A percentile compares a stretch with the other conserved stretches of the same genome.
phyloP scores from a whole-genome alignment of 75 land plant genomes.

The Cunninghamia lanceolata region DNA sequence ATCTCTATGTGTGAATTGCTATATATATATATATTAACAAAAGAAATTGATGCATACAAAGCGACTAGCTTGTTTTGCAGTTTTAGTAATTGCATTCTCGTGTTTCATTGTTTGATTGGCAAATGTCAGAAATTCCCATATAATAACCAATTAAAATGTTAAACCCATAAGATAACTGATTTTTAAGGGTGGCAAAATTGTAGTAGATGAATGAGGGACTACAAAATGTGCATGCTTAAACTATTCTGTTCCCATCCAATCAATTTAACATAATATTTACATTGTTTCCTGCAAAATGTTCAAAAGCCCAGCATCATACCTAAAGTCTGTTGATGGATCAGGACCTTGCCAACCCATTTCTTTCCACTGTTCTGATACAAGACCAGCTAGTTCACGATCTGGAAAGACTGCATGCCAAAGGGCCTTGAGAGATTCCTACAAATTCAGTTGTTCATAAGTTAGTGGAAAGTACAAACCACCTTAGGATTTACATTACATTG shows the following conservation, averaged over 20 bases:
- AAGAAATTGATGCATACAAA: neutral
- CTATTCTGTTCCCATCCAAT: neutral
- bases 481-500: neutral
- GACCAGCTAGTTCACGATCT: conserved; percentile 32
- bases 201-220: neutral
- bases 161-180: neutral
- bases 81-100: neutral
- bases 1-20: no score
- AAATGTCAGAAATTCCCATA: neutral
- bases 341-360: conserved; percentile 81
- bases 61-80: neutral
- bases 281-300: neutral
- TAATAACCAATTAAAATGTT: neutral
- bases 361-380: conserved; percentile 69
- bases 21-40: neutral
- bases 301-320: neutral
- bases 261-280: neutral
- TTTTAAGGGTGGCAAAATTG: neutral
- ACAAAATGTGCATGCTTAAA: neutral
- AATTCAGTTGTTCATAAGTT: neutral
- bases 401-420: conserved; percentile 70
- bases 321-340: conserved; percentile 52
- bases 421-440: conserved; percentile 52
- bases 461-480: neutral
- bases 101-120: neutral